A percentile compares a stretch with the other conserved stretches of the same genome.
Conservation (phyloP, 2,329 filamentous ascomycete genomes). For the Xylariales sp. region DNA sequence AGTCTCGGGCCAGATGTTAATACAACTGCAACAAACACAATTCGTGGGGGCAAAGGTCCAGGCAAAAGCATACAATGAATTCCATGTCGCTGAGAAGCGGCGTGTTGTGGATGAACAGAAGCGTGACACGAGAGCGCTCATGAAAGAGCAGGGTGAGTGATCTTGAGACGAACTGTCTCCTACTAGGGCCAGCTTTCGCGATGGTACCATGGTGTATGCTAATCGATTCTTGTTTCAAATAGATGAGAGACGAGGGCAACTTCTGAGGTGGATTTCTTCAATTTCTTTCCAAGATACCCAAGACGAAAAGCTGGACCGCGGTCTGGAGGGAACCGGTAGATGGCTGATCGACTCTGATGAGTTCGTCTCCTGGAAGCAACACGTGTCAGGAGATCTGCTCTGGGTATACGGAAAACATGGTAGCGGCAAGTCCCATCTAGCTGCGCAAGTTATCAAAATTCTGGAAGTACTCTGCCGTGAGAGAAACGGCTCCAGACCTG, state of each 20-base stretch:
- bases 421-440: neutral
- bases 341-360: neutral
- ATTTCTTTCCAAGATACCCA: neutral
- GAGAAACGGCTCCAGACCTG: neutral
- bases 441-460: neutral
- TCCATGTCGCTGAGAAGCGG: neutral
- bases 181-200: too few species aligned
- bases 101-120: neutral
- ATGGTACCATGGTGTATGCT: too few species aligned
- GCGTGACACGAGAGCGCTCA: neutral
- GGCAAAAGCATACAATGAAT: neutral
- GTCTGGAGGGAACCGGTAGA: neutral
- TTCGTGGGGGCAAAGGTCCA: neutral
- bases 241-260: neutral
- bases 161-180: too few species aligned
- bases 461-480: neutral
- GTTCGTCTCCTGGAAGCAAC: neutral
- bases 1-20: neutral
- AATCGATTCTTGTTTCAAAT: too few species aligned
- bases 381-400: neutral
- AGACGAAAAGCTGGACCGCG: neutral
- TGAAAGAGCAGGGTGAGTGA: neutral
- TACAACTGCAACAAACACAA: neutral
- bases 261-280: neutral
- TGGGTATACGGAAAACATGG: neutral